phyloP scores from a whole-genome alignment of 805 yeast species.

The Wickerhamomyces alni region DNA sequence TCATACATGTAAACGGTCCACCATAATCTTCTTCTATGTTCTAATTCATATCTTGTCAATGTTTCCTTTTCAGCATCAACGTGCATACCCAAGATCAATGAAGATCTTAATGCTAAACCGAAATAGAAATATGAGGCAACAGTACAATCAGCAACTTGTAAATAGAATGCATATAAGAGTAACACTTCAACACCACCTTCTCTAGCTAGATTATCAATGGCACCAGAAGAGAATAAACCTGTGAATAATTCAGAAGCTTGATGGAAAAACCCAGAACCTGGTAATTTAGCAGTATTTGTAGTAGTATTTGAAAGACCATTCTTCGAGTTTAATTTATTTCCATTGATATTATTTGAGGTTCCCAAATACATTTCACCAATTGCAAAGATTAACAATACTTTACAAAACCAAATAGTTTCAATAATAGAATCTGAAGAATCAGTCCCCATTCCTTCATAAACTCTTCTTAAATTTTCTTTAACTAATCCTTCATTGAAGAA shows the following conservation, averaged over 20 bases:
- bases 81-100: conserved; percentile 71
- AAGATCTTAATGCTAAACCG: conserved; percentile 68
- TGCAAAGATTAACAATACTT: conserved; percentile 65
- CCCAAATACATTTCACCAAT: conserved; percentile 82
- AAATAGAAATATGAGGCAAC: conserved; percentile 77
- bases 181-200: conserved; percentile 79
- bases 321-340: conserved; percentile 24
- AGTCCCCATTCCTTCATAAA: conserved; percentile 42
- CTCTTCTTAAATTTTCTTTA: conserved; percentile 55
- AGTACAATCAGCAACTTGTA: conserved; percentile 82
- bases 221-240: conserved; percentile 73
- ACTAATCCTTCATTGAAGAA: conserved; percentile 80
- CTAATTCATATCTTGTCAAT: conserved; percentile 63
- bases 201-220: conserved; percentile 67
- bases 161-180: conserved; percentile 67
- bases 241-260: conserved; percentile 78
- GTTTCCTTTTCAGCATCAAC: conserved; percentile 74
- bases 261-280: conserved; percentile 74
- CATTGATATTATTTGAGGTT: conserved; percentile 59
- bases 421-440: conserved; percentile 46
- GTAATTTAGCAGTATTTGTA: conserved; percentile 39
- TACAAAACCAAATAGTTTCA: conserved; percentile 79
- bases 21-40: conserved; percentile 76
- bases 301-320: conserved; percentile 10
- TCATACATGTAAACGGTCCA: conserved; percentile 87